Percentiles rank a stretch among this genome's conserved stretches.
Evolutionary conservation across 1,284 basidiomycete species (phyloP).

Genomic region (Cystobasidiaceae sp.): DNA sequence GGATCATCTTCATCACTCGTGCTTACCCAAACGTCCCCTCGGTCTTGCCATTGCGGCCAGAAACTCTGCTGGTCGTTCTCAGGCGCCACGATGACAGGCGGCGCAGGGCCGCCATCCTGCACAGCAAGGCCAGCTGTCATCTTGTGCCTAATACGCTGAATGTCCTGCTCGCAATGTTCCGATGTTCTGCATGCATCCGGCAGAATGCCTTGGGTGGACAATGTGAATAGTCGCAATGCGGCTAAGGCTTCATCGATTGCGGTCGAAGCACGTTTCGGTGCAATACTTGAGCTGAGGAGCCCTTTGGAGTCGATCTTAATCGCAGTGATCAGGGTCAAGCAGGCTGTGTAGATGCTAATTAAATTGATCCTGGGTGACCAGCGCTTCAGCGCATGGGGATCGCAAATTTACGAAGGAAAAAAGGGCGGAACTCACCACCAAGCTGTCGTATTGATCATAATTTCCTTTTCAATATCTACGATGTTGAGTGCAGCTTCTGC

Average conservation of each 20-base stretch:
- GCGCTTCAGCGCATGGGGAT: neutral
- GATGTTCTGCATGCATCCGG: neutral
- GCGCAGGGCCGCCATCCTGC: neutral
- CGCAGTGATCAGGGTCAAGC: neutral
- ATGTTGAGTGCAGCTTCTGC: neutral
- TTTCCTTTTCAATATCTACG: neutral
- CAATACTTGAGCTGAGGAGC: neutral
- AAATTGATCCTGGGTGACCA: neutral
- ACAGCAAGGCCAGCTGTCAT: neutral
- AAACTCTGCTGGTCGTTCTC: neutral
- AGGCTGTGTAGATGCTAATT: neutral
- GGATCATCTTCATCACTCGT: neutral
- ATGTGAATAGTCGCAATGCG: neutral
- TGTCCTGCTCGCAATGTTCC: neutral
- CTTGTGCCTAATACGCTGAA: neutral
- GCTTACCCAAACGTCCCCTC: neutral
- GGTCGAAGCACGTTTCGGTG: neutral
- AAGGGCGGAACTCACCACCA: neutral
- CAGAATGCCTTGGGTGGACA: neutral
- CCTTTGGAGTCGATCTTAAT: neutral
- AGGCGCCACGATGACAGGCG: neutral
- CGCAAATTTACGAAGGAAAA: neutral
- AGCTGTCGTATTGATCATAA: neutral
- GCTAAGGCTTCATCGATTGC: neutral
- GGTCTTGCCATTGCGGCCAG: neutral